Percentiles rank a stretch among this genome's conserved stretches.
Evolutionary conservation across 2,329 filamentous ascomycete genomes (phyloP).

Genomic region (Calonectria fujianensis): DNA sequence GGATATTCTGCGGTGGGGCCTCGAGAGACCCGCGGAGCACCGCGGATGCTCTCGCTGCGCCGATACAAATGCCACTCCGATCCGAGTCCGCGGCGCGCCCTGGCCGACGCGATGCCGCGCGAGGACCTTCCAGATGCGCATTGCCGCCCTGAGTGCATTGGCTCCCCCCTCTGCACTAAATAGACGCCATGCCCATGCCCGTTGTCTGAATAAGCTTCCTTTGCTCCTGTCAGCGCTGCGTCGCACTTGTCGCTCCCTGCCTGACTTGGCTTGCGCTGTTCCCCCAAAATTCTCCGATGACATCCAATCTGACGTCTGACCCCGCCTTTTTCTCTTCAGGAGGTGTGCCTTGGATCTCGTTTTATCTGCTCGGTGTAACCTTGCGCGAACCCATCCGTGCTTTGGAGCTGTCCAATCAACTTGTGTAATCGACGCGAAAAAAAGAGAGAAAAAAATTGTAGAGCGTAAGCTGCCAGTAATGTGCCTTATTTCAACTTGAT

Average conservation of each 20-base stretch:
- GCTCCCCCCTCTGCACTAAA: conserved; percentile 1
- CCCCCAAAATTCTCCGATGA: conserved; percentile 9
- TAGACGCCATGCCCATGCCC: not conserved
- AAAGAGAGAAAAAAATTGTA: not conserved
- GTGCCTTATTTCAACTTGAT: not conserved
- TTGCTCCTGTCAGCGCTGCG: not conserved
- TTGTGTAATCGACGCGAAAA: not conserved
- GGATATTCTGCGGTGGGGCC: conserved; percentile 4
- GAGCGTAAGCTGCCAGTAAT: not conserved
- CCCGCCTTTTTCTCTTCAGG: not conserved
- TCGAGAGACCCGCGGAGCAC: conserved; percentile 14
- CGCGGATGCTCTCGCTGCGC: conserved; percentile 14
- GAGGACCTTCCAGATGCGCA: not conserved
- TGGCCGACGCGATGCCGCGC: not conserved
- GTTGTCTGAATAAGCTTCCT: conserved; percentile 9
- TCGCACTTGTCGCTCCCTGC: not conserved
- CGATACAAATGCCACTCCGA: not conserved
- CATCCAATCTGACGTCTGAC: not conserved
- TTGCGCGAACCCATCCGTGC: conserved; percentile 8
- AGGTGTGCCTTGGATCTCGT: not conserved
- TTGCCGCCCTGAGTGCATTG: not conserved
- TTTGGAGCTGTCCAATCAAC: not conserved
- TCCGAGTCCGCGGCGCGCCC: not conserved
- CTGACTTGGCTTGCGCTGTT: not conserved
- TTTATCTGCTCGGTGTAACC: not conserved